These are phyloP conservation scores for Fraxinus pennsylvanica DNA, from an alignment of 257 asterid genomes.

Conservation along the genomic window DNA sequence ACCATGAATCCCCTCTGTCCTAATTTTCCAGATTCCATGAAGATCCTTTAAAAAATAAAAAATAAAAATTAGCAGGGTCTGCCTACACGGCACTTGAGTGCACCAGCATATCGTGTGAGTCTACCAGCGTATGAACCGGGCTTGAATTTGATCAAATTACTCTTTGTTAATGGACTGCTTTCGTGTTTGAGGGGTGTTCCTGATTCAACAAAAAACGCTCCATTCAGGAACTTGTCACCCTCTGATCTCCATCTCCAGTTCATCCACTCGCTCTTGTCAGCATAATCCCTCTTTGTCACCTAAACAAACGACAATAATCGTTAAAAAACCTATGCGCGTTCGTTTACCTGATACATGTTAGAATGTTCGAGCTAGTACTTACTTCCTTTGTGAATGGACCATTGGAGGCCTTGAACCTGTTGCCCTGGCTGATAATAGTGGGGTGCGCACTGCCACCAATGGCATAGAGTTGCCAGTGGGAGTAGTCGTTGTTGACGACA, in stretches of 20 bases:
- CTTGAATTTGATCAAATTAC: constrained; percentile 38
- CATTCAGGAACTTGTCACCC: constrained; percentile 61
- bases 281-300: constrained; percentile 70
- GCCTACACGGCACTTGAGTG: constrained; percentile 51
- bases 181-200: constrained; percentile 43
- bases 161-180: constrained; percentile 26
- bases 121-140: constrained; percentile 66
- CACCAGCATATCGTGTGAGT: constrained; percentile 67
- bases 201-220: constrained; percentile 67
- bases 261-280: constrained; percentile 43
- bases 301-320: constrained; percentile 3
- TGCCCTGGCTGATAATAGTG: constrained; percentile 86
- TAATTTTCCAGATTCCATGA: constrained; percentile 1
- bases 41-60: neutral
- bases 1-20: neutral
- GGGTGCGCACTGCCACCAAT: constrained; percentile 80
- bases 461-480: constrained; percentile 76
- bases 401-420: constrained; percentile 66
- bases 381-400: constrained; percentile 57
- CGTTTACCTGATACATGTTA: neutral
- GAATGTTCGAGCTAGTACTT: neutral
- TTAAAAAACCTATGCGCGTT: neutral
- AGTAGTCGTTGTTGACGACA: constrained; percentile 74
- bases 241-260: constrained; percentile 82
- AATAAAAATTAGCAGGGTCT: constrained; percentile 30